Conservation (phyloP, 208 protist species). For the Leishmania major region DNA sequence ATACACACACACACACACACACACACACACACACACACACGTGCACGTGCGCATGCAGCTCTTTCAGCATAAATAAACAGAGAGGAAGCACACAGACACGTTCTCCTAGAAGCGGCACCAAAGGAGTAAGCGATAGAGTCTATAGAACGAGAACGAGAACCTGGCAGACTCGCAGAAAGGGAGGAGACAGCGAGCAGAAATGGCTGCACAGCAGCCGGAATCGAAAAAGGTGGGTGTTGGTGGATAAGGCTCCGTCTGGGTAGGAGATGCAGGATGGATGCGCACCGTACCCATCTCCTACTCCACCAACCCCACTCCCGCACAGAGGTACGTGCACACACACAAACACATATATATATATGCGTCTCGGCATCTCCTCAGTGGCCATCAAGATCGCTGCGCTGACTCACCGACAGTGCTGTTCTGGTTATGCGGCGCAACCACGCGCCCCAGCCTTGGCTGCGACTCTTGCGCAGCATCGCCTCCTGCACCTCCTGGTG, state of each 20-base stretch:
- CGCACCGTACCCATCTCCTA: neutral
- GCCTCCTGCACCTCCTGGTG: constrained; percentile 28
- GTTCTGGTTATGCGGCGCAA: constrained; percentile 41
- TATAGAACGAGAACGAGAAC: neutral
- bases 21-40: neutral
- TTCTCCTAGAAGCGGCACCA: neutral
- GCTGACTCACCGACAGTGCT: constrained; percentile 54
- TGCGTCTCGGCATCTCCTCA: neutral
- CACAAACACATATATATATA: neutral
- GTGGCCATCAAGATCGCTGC: constrained; percentile 38
- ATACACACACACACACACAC: neutral
- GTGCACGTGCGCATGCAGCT: neutral
- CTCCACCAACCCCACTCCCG: neutral
- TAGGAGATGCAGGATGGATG: neutral
- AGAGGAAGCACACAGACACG: neutral
- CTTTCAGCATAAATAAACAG: neutral
- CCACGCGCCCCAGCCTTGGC: constrained; percentile 53
- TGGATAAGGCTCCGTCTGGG: neutral
- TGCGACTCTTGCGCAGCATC: constrained; percentile 20
- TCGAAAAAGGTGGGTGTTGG: neutral
- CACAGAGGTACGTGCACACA: neutral
- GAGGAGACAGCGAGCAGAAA: too few species aligned
- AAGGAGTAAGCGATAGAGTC: neutral
- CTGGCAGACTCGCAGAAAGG: neutral
- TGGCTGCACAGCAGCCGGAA: neutral